phyloP scores from a whole-genome alignment of 768 basidiomycete genomes.

The Amanita pallidorosea region DNA sequence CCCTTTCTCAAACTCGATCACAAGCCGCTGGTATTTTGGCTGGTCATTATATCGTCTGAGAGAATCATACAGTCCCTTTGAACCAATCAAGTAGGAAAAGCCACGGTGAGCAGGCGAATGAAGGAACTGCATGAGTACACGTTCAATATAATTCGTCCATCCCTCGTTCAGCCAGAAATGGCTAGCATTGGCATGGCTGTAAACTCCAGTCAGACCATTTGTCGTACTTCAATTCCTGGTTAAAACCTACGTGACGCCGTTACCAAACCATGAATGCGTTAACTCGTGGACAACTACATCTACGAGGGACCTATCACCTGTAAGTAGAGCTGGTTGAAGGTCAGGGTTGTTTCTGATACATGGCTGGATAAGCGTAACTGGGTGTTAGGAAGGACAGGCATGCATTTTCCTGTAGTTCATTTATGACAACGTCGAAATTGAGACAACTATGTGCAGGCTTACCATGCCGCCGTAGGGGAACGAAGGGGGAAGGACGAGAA shows the following conservation, averaged over 20 bases:
- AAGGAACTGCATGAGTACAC: constrained; percentile 58
- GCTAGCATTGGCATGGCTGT: constrained; percentile 56
- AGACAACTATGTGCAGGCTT: constrained; percentile 9
- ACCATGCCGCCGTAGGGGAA: constrained; percentile 94
- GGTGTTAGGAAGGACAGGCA: constrained; percentile 86
- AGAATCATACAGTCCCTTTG: constrained; percentile 61
- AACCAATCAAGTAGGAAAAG: constrained; percentile 72
- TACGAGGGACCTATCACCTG: constrained; percentile 78
- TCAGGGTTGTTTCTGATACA: neutral
- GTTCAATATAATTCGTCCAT: constrained; percentile 91
- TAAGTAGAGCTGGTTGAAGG: constrained; percentile 49
- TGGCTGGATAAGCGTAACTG: constrained; percentile 31
- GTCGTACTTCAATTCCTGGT: neutral
- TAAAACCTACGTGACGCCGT: constrained; percentile 57
- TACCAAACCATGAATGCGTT: constrained; percentile 89
- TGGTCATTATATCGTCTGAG: constrained; percentile 46
- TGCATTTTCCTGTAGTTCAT: constrained; percentile 63
- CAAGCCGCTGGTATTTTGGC: constrained; percentile 72
- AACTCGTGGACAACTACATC: constrained; percentile 87
- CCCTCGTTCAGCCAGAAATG: constrained; percentile 91
- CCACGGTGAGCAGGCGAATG: constrained; percentile 70
- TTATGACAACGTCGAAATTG: too few species aligned
- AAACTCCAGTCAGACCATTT: neutral
- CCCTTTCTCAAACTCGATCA: constrained; percentile 62
- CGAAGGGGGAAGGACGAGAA: constrained; percentile 80